Percentiles rank a stretch among this genome's conserved stretches.
Evolutionary conservation across 768 basidiomycete genomes (phyloP).

Genomic region (Pleurotus salmoneostramineus): DNA sequence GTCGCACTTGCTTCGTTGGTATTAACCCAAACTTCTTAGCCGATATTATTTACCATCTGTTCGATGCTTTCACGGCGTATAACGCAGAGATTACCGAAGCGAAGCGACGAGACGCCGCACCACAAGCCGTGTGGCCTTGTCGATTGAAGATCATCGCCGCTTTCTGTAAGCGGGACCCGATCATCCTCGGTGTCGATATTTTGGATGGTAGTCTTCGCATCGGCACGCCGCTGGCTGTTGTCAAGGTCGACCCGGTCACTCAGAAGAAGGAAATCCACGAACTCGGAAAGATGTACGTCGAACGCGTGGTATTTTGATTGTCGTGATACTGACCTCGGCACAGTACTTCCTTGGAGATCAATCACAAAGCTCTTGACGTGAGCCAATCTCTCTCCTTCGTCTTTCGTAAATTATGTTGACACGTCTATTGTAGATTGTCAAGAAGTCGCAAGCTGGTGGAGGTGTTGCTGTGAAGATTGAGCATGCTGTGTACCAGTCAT

Average conservation of each 20-base stretch:
- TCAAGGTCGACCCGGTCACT: constrained; percentile 83
- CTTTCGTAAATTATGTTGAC: neutral
- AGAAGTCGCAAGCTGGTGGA: constrained; percentile 91
- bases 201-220: constrained; percentile 87
- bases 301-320: constrained; percentile 1
- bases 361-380: constrained; percentile 86
- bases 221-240: constrained; percentile 94
- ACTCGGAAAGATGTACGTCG: constrained; percentile 87
- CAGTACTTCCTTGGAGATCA: constrained; percentile 95
- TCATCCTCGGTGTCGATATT: constrained; percentile 95
- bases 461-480: constrained; percentile 99
- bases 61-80: constrained; percentile 94
- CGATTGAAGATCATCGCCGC: constrained; percentile 89
- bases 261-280: constrained; percentile 89
- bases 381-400: constrained; percentile 15
- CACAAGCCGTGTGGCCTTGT: constrained; percentile 96
- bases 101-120: constrained; percentile 88
- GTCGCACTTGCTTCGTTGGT: constrained; percentile 10
- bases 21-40: constrained; percentile 41
- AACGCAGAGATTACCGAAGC: constrained; percentile 89
- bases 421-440: constrained; percentile 58
- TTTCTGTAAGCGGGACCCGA: constrained; percentile 96
- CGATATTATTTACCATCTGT: constrained; percentile 98
- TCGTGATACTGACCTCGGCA: constrained; percentile 9
- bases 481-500: constrained; percentile 91